These are phyloP conservation scores for Odonthalia washingtoniensis DNA, from an alignment of 31 red algal species.

Conservation along the genomic window DNA sequence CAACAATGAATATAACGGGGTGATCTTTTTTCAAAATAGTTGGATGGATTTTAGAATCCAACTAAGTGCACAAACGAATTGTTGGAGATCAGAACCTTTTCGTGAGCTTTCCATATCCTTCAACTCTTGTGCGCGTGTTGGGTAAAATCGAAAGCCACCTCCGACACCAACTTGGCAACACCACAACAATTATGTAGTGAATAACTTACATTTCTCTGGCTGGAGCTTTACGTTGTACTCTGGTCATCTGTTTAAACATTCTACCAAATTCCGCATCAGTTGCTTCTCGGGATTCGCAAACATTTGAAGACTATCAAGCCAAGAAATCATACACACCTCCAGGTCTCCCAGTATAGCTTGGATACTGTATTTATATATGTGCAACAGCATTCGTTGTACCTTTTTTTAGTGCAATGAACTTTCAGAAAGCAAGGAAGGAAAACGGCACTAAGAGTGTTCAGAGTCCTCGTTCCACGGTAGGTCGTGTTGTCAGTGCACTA, in stretches of 20 bases:
- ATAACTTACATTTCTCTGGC: not conserved
- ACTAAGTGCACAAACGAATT: slow-evolving; percentile 5
- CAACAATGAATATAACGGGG: not conserved
- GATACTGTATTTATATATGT: not conserved
- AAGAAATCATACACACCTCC: not conserved
- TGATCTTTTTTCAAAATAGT: not conserved
- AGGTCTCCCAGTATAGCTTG: not conserved
- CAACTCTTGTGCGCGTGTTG: not conserved
- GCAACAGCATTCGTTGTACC: not conserved
- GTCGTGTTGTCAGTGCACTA: no score
- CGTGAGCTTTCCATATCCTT: not conserved
- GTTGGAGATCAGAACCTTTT: not conserved
- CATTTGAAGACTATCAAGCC: not conserved
- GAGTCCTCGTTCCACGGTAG: no score
- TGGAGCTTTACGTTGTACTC: not conserved
- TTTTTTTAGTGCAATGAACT: not conserved
- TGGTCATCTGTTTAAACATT: not conserved
- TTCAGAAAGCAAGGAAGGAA: no score
- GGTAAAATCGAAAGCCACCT: not conserved
- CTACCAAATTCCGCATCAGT: not conserved
- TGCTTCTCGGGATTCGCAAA: not conserved
- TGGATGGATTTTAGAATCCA: slow-evolving; percentile 2
- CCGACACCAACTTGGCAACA: not conserved
- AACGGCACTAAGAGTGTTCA: no score
- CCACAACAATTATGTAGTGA: not conserved